Evolutionary conservation across 805 yeast species (phyloP), one percentile per base, ranked within the genome.

Genomic region (Starmerella lactis-condensi): DNA sequence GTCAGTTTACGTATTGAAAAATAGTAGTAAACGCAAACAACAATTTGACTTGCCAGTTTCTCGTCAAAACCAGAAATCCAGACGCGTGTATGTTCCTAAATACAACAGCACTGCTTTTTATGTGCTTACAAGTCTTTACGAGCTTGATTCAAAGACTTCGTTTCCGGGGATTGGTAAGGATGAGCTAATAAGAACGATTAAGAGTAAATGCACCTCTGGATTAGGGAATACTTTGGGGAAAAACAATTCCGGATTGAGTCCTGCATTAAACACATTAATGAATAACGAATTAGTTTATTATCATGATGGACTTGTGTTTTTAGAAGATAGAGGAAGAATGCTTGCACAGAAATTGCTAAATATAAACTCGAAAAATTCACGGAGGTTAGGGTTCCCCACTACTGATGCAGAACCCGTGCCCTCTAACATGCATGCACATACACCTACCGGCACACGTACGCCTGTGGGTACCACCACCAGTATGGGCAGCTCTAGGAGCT

Each of bases 261-360:
- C 39, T 11, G 43, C 50, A 47, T 57, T 73, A 22, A 74, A 73
- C 37, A 69, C 73, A 1, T 54, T 85, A 33, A 45, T 69, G 13
- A 66, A 62, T 18, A 64, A 75, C 31, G 76, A 65, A 11, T 55
- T 76, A 22, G 73, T 83, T 0, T 55, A 53, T 72, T 20, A 41
- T 20, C 34, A 43, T 16, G 40, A 42, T 28, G 34, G 48, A 9
- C 47, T 46, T 14, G 81, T 70, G 49, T 61, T 52, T 26, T 52
- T 83, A 15, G 78, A 91, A 0, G 79, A 72, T 6, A 67, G 60
- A 30, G 95, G 95, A 0, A 44, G 53, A 2, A 64, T 56, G 13
- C 52, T 81, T 37, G 92, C 93, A 0, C 52, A 58, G 28, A 57
- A 58, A 20, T 58, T 81, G 39, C 59, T 46, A 4, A 62, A 55